phyloP scores from a whole-genome alignment of 192 early-diverging fungal genomes.

The Fimicolochytrium jonesii region DNA sequence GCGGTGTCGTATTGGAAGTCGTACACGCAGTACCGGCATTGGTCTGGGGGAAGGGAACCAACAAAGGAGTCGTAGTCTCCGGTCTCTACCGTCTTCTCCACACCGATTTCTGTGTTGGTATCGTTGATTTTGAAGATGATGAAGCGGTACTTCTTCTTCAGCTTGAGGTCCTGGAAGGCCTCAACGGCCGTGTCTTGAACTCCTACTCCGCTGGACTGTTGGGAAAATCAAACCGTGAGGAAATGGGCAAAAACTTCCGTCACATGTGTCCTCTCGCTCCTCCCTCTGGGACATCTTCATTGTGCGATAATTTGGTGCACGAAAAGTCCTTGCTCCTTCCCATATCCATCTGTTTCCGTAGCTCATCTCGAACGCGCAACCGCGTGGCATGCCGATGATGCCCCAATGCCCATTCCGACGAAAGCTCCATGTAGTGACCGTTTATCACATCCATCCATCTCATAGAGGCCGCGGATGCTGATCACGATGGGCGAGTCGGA shows the following conservation, averaged over 20 bases:
- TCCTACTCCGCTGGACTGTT: slow-evolving; percentile 61
- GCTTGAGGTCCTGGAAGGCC: slow-evolving; percentile 69
- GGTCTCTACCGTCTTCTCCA: slow-evolving; percentile 52
- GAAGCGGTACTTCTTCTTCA: slow-evolving; percentile 67
- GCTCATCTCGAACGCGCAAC: too few relatives aligned
- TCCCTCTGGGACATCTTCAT: too few relatives aligned
- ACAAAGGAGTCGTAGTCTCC: slow-evolving; percentile 70
- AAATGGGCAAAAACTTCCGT: background rate
- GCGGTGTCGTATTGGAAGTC: slow-evolving; percentile 75
- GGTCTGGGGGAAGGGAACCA: slow-evolving; percentile 49
- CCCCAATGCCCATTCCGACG: too few relatives aligned
- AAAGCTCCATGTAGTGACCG: too few relatives aligned
- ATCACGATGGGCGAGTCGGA: too few relatives aligned
- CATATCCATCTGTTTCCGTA: too few relatives aligned
- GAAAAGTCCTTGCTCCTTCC: too few relatives aligned
- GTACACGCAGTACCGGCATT: slow-evolving; percentile 81
- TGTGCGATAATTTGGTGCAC: too few relatives aligned
- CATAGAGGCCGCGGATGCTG: too few relatives aligned
- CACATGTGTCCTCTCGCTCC: too few relatives aligned
- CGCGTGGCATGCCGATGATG: too few relatives aligned
- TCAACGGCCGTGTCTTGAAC: slow-evolving; percentile 59
- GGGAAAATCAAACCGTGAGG: background rate
- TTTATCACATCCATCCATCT: too few relatives aligned
- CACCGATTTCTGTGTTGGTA: slow-evolving; percentile 61
- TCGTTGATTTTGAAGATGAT: slow-evolving; percentile 81